These are phyloP conservation scores for Elaeagnus macrophylla DNA, from an alignment of 306 rosid species.

Conservation along the genomic window DNA sequence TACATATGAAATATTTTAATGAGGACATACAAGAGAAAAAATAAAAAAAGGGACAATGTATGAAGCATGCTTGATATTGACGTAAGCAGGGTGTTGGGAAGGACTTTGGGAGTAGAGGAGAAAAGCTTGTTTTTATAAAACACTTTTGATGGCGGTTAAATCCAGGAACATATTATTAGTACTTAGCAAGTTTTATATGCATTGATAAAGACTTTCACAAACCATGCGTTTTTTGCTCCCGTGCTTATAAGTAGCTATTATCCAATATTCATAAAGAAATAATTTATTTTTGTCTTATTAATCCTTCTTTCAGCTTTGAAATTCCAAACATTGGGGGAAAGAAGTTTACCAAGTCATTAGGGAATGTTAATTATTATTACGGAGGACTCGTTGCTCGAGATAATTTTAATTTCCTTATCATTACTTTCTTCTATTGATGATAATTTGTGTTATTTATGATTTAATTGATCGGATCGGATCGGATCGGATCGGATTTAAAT, in stretches of 20 bases:
- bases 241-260: slow-evolving; percentile 36
- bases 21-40: background rate
- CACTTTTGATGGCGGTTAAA: slow-evolving; percentile 25
- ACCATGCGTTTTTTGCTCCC: slow-evolving; percentile 35
- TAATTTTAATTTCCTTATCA: no score
- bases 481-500: no score
- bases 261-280: slow-evolving; percentile 19
- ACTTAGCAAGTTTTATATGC: background rate
- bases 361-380: no score
- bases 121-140: slow-evolving; percentile 20
- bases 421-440: no score
- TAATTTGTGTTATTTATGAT: no score
- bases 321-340: slow-evolving; percentile 32
- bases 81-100: slow-evolving; percentile 23
- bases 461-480: no score
- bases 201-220: slow-evolving; percentile 16
- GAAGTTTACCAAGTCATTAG: background rate
- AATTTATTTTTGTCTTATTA: slow-evolving; percentile 25
- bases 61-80: slow-evolving; percentile 36
- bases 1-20: background rate
- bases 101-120: background rate
- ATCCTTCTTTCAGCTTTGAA: slow-evolving; percentile 31
- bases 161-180: slow-evolving; percentile 18
- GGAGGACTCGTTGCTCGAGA: no score
- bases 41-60: background rate